These are phyloP conservation scores for Claviceps fusiformis DNA, from an alignment of 2,329 filamentous ascomycete genomes.

Conservation along the genomic window DNA sequence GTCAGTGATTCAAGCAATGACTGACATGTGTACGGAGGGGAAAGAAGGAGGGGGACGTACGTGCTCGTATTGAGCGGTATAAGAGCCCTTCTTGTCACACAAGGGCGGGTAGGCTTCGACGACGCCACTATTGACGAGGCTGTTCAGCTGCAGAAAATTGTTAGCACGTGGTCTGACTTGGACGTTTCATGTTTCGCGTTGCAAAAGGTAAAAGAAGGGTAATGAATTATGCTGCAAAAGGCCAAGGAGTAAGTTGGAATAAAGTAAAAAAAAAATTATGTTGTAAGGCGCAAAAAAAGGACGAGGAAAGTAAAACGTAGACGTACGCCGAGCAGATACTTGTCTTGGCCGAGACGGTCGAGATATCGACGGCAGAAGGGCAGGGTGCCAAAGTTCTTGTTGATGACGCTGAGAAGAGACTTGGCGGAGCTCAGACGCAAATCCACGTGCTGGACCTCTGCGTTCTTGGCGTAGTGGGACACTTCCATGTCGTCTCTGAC, in stretches of 20 bases:
- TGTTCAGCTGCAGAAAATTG: slow-evolving; percentile 53
- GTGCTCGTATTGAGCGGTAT: slow-evolving; percentile 90
- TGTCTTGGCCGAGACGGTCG: slow-evolving; percentile 85
- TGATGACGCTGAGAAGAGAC: slow-evolving; percentile 74
- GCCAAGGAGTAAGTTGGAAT: too few relatives aligned
- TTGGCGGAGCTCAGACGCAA: slow-evolving; percentile 72
- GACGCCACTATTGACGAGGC: slow-evolving; percentile 66
- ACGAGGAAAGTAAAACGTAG: too few relatives aligned
- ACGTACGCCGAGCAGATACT: slow-evolving; percentile 76
- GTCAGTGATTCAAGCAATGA: slow-evolving; percentile 3
- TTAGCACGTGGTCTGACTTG: not conserved
- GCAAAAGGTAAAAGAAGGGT: too few relatives aligned
- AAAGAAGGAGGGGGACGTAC: slow-evolving; percentile 41
- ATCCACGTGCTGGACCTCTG: slow-evolving; percentile 61
- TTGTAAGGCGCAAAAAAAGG: too few relatives aligned
- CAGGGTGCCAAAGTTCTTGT: slow-evolving; percentile 90
- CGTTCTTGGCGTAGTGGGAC: slow-evolving; percentile 72
- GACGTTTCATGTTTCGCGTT: not conserved
- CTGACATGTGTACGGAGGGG: not conserved
- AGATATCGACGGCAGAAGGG: slow-evolving; percentile 86
- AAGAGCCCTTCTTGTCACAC: slow-evolving; percentile 84
- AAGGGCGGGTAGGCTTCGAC: slow-evolving; percentile 85
- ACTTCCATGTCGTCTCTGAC: slow-evolving; percentile 80
- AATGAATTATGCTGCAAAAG: too few relatives aligned
- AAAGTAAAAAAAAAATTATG: too few relatives aligned